phyloP scores from a whole-genome alignment of 495 filamentous ascomycete species.

The Neurospora pannonica region DNA sequence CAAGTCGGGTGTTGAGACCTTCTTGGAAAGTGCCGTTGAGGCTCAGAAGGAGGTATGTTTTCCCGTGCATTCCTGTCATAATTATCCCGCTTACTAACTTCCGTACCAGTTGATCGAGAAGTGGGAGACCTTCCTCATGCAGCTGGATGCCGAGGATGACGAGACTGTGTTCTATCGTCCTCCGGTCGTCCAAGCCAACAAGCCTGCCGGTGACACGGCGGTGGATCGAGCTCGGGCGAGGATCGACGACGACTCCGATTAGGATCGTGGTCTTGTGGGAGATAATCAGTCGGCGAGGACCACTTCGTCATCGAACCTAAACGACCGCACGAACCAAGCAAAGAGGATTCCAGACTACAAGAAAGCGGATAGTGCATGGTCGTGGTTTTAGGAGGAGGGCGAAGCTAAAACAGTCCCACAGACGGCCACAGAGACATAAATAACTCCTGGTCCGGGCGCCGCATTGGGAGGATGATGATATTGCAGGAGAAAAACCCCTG shows the following conservation, averaged over 20 bases:
- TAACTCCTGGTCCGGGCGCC: not conserved
- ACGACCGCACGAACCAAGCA: not conserved
- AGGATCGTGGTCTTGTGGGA: slow-evolving; percentile 10
- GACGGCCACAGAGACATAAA: not conserved
- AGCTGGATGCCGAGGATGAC: slow-evolving; percentile 88
- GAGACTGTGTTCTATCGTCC: slow-evolving; percentile 68
- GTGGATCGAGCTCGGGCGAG: slow-evolving; percentile 41
- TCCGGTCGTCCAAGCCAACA: slow-evolving; percentile 36
- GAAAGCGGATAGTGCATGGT: not conserved
- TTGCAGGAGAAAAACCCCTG: not conserved
- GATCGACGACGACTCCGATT: slow-evolving; percentile 44
- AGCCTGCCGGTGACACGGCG: slow-evolving; percentile 36
- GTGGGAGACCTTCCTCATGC: slow-evolving; percentile 96
- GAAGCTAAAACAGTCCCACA: not conserved
- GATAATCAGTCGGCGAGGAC: slow-evolving; percentile 6
- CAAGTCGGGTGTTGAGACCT: slow-evolving; percentile 95
- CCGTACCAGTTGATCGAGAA: slow-evolving; percentile 80
- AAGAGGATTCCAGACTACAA: not conserved
- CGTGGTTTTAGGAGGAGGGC: not conserved
- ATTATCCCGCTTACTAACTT: slow-evolving; percentile 5
- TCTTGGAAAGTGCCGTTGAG: slow-evolving; percentile 90
- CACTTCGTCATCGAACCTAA: slow-evolving; percentile 3
- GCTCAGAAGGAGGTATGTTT: slow-evolving; percentile 89
- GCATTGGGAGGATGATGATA: not conserved
- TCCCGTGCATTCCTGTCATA: not conserved